These are phyloP conservation scores for Penicillium atrosanguineum DNA, from an alignment of 495 filamentous ascomycete species.

Conservation along the genomic window DNA sequence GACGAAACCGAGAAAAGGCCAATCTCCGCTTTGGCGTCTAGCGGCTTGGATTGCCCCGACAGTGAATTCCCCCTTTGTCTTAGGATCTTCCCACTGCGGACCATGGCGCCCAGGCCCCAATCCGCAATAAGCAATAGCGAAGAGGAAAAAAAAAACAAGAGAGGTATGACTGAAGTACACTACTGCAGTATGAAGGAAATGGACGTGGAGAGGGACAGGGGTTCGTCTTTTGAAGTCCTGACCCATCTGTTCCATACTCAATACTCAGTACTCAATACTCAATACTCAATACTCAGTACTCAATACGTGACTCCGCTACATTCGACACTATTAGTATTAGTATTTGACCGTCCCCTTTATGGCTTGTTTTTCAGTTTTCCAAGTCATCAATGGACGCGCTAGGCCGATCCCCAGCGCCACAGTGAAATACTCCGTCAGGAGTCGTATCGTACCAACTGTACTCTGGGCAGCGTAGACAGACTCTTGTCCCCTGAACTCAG, in stretches of 20 bases:
- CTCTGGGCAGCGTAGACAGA: no score
- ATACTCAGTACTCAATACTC: neutral
- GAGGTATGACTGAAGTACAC: neutral
- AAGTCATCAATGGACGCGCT: neutral
- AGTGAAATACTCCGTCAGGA: neutral
- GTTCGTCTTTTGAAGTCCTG: neutral
- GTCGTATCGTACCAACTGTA: neutral
- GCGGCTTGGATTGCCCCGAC: neutral
- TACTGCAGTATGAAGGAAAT: neutral
- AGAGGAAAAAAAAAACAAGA: neutral
- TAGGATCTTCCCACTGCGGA: conserved; percentile 8
- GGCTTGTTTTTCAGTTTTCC: neutral
- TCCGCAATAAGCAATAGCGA: neutral
- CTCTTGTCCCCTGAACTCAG: no score
- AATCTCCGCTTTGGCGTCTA: conserved; percentile 9
- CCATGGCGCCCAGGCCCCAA: conserved; percentile 9
- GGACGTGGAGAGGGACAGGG: neutral
- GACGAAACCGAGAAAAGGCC: neutral
- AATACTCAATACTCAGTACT: conserved; percentile 1
- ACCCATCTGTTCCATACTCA: conserved; percentile 8
- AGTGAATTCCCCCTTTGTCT: neutral
- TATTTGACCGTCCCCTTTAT: neutral
- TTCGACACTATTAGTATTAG: neutral
- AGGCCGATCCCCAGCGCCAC: conserved; percentile 1
- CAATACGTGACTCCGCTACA: neutral